Base-by-base conservation (phyloP, 129 eudicot species). In the Saposhnikovia divaricata region DNA sequence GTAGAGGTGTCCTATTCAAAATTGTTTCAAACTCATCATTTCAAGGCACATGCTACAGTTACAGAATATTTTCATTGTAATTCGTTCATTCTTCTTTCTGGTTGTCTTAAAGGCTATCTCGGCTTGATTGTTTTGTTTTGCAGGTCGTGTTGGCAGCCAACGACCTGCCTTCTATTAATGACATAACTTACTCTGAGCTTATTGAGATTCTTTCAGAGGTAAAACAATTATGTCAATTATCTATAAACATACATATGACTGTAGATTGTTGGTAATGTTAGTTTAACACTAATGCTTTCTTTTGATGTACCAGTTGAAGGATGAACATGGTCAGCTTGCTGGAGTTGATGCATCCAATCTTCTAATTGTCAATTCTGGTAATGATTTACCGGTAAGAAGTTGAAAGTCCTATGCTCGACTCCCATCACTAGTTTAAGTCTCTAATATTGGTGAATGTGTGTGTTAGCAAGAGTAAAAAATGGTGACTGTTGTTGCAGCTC, bases 101-200 rank as follows among this genome's bases (percentile, higher is more conserved):
- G 11, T 78, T 78, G 25, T 46, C 18, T 21, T 74, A 1, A 8
- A 45, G 27, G 66, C 39, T 34, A 65, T 81, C 55, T 80, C 4
- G 55, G 61, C 63, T 80, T 34, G 72, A 71, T 69, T 38, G 43
- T 73, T 69, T 43, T 34, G 19, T 83, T 47, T 59, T 81, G 81
- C 94, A 95, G 99, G 99, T 96, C 51, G 93, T 96, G 40, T 87
- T 96, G 89, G 98, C 97, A 43, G 97, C 97, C 81, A 96, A 92
- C 76, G 99, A 96, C 82, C 86, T 96, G 63, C 99, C 99, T 80
- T 96, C 99, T 57, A 96, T 96, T 76, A 96, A 96, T 31, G 99
- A 96, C 85, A 82, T 96, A 72, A 96, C 97, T 28, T 96, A 90
- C 83, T 83, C 87, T 50, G 99, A 96, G 86, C 87, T 96, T 76